Evolutionary conservation across 2,329 filamentous ascomycete genomes (phyloP).

Genomic region (Paracamarosporium sp.): DNA sequence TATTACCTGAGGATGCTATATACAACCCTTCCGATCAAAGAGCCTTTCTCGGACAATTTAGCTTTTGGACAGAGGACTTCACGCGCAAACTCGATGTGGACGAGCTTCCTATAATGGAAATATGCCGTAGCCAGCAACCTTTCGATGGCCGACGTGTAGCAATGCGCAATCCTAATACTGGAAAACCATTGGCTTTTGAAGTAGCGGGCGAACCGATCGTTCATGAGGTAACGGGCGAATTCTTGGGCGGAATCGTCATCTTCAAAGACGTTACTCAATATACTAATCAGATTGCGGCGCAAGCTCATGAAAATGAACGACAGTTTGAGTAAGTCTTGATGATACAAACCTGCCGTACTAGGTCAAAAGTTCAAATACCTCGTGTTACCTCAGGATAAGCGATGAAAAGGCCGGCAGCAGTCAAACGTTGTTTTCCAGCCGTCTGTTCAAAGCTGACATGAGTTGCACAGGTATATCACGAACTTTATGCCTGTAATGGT

Average conservation of each 20-base stretch:
- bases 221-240: slow-evolving; percentile 72
- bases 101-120: slow-evolving; percentile 71
- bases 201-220: slow-evolving; percentile 70
- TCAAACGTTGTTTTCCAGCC: not conserved
- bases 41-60: slow-evolving; percentile 66
- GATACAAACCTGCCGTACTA: not conserved
- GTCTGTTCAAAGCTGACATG: not conserved
- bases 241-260: slow-evolving; percentile 74
- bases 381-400: not conserved
- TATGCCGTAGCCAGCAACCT: slow-evolving; percentile 67
- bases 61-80: slow-evolving; percentile 72
- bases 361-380: no score
- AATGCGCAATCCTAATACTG: slow-evolving; percentile 63
- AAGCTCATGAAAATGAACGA: slow-evolving; percentile 74
- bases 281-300: slow-evolving; percentile 71
- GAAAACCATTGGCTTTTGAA: slow-evolving; percentile 66
- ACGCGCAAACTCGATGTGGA: slow-evolving; percentile 61
- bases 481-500: slow-evolving; percentile 67
- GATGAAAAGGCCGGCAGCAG: not conserved
- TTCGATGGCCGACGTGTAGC: slow-evolving; percentile 67
- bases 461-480: slow-evolving; percentile 61
- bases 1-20: slow-evolving; percentile 48
- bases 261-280: slow-evolving; percentile 76
- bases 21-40: slow-evolving; percentile 46
- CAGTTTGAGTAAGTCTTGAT: slow-evolving; percentile 63